Conservation (phyloP, 331 rosid species). For the Quercus tomentella region DNA sequence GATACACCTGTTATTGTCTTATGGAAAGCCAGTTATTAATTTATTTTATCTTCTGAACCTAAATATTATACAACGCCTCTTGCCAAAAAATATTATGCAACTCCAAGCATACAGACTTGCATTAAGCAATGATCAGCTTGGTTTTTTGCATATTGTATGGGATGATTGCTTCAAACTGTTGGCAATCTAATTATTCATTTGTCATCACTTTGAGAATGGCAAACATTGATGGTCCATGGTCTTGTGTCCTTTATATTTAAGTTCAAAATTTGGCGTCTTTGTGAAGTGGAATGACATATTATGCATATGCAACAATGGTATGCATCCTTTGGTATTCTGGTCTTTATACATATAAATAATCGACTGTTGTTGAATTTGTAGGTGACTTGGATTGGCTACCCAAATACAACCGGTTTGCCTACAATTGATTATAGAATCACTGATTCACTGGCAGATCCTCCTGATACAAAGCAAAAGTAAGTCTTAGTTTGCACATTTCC, state of each 20-base stretch:
- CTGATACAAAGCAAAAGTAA: constrained; percentile 78
- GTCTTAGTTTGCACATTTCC: constrained; percentile 27
- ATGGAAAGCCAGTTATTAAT: neutral
- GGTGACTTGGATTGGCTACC: constrained; percentile 99
- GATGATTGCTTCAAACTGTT: neutral
- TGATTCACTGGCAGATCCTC: constrained; percentile 84
- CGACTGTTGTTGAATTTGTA: constrained; percentile 29
- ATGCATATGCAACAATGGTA: neutral
- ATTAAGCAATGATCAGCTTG: neutral
- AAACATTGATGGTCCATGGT: neutral
- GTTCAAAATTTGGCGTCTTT: neutral
- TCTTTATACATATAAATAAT: neutral
- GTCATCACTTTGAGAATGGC: neutral
- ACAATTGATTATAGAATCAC: constrained; percentile 87
- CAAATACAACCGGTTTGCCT: constrained; percentile 96
- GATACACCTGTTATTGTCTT: neutral
- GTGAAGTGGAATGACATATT: neutral
- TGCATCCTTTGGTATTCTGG: neutral
- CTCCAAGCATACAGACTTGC: neutral
- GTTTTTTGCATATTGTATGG: neutral
- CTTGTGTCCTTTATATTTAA: neutral
- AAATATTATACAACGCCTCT: neutral
- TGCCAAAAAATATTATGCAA: neutral
- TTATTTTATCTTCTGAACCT: neutral
- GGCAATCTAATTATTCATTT: neutral